phyloP scores from a whole-genome alignment of 768 basidiomycete species.

The Nevesoporus exiguus region DNA sequence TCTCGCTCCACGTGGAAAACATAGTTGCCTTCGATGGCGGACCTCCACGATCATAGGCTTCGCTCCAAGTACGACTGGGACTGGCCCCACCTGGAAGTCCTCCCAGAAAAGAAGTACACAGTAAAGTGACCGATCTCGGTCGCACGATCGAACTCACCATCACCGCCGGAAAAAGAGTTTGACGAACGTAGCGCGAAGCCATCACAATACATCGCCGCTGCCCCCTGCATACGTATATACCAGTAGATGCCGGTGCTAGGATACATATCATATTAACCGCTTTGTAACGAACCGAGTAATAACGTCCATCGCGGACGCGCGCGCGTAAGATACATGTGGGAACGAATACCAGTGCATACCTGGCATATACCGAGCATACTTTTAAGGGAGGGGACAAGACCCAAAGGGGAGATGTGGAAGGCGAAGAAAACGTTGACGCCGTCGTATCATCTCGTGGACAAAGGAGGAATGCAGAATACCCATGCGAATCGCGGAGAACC shows the following conservation, averaged over 20 bases:
- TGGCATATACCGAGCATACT: not conserved
- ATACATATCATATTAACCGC: not conserved
- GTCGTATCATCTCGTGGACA: not conserved
- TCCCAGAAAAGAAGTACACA: no score
- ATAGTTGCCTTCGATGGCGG: no score
- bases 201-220: not conserved
- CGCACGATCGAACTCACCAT: not conserved
- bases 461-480: not conserved
- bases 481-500: not conserved
- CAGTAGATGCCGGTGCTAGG: not conserved
- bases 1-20: no score
- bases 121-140: not conserved
- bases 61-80: no score
- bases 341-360: not conserved
- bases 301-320: constrained; percentile 6
- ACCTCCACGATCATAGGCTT: no score
- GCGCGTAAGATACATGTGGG: constrained; percentile 5
- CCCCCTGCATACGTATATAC: not conserved
- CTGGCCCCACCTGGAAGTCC: no score
- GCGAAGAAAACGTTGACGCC: not conserved
- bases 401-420: not conserved
- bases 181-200: not conserved
- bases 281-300: not conserved
- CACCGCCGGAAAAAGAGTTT: not conserved
- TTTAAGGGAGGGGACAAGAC: not conserved